These are phyloP conservation scores for Boletellus ananiceps DNA, from an alignment of 768 basidiomycete species.

Conservation along the genomic window DNA sequence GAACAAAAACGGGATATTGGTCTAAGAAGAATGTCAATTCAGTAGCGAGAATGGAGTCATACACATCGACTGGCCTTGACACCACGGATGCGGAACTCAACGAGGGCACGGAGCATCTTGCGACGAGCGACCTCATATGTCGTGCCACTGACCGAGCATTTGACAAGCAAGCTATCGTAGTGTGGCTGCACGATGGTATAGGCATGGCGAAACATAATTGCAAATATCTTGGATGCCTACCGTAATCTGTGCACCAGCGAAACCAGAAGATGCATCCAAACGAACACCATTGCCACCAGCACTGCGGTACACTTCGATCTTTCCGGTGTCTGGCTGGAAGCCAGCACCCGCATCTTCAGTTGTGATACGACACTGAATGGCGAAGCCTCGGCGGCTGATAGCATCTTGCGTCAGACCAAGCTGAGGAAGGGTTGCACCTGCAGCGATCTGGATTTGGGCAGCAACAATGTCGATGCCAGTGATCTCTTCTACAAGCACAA, in stretches of 20 bases:
- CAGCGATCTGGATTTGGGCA: constrained; percentile 99
- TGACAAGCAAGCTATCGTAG: constrained; percentile 96
- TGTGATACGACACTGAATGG: constrained; percentile 97
- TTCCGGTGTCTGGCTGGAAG: constrained; percentile 99
- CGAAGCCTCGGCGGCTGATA: constrained; percentile 93
- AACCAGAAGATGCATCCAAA: constrained; percentile 94
- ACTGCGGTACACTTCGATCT: constrained; percentile 98
- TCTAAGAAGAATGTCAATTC: constrained; percentile 42
- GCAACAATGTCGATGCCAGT: constrained; percentile 99
- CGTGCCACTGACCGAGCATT: constrained; percentile 92
- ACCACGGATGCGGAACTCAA: constrained; percentile 99
- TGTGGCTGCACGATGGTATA: constrained; percentile 59
- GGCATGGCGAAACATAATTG: constrained; percentile 1
- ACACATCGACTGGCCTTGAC: constrained; percentile 62
- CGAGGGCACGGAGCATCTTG: constrained; percentile 99
- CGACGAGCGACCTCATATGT: constrained; percentile 98
- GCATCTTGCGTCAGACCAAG: constrained; percentile 95
- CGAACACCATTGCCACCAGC: constrained; percentile 99
- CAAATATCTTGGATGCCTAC: constrained; percentile 39
- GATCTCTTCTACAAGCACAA: constrained; percentile 81
- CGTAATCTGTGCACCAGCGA: constrained; percentile 98
- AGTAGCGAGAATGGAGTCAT: neutral
- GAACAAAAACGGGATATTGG: constrained; percentile 99
- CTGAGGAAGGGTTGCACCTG: constrained; percentile 91
- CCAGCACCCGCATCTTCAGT: constrained; percentile 90